These are phyloP conservation scores for Pseudoneurospora amorphoporcata DNA, from an alignment of 495 filamentous ascomycete genomes.

Conservation along the genomic window DNA sequence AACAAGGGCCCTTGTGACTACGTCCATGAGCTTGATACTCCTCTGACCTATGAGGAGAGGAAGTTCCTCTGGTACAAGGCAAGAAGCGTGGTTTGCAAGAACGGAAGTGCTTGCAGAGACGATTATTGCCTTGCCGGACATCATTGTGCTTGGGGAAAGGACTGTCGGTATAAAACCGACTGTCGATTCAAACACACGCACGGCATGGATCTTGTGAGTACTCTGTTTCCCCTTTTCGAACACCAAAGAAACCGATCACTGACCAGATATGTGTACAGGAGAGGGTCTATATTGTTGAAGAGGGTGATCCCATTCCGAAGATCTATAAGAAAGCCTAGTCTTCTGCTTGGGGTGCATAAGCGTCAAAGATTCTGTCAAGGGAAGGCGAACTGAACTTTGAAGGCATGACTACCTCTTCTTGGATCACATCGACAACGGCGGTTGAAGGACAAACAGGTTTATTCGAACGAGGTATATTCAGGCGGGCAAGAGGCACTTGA, in stretches of 20 bases:
- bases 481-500: background rate
- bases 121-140: conserved; percentile 25
- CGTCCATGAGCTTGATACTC: conserved; percentile 16
- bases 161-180: conserved; percentile 12
- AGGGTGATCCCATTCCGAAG: background rate
- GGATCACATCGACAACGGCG: background rate
- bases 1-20: conserved; percentile 15
- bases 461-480: background rate
- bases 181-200: conserved; percentile 24
- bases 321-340: background rate
- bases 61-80: conserved; percentile 17
- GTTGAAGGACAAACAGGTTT: background rate
- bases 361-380: background rate
- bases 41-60: conserved; percentile 15
- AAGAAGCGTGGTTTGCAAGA: conserved; percentile 14
- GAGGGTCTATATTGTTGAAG: background rate
- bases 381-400: background rate
- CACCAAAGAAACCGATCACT: background rate
- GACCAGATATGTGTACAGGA: background rate
- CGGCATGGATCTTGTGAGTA: conserved; percentile 25
- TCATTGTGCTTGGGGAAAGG: conserved; percentile 16
- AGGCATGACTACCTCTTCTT: background rate
- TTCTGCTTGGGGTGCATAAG: background rate
- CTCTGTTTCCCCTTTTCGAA: background rate
- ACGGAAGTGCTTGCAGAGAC: conserved; percentile 14